These are phyloP conservation scores for Fusarium dimerum DNA, from an alignment of 2,329 filamentous ascomycete species.

Conservation along the genomic window DNA sequence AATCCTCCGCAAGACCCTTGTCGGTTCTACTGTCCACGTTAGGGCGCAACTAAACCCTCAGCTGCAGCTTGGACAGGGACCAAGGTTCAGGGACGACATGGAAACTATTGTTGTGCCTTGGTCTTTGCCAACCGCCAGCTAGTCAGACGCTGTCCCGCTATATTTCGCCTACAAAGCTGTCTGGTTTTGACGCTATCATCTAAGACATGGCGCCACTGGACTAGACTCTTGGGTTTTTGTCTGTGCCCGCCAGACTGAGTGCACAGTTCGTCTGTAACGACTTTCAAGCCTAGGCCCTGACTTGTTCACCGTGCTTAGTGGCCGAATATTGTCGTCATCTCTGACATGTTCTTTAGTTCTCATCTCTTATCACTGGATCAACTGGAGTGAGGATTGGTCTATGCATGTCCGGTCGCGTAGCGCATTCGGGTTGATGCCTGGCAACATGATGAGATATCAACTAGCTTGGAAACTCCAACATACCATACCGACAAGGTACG, in stretches of 20 bases:
- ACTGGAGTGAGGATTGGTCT: too few relatives aligned
- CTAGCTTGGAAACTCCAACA: too few relatives aligned
- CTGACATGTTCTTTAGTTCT: background rate
- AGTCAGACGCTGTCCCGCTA: background rate
- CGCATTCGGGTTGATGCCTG: too few relatives aligned
- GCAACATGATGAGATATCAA: too few relatives aligned
- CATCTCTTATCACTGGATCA: too few relatives aligned
- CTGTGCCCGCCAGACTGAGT: background rate
- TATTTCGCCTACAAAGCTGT: background rate
- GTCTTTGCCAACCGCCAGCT: background rate
- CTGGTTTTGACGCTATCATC: background rate
- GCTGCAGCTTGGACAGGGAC: background rate
- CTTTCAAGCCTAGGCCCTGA: background rate
- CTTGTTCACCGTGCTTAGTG: background rate
- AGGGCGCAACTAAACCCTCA: background rate
- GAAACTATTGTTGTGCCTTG: background rate
- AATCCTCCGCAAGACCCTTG: conserved; percentile 14
- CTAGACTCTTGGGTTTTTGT: background rate
- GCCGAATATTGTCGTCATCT: background rate
- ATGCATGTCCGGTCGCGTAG: too few relatives aligned
- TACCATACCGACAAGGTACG: too few relatives aligned
- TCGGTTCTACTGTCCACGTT: background rate
- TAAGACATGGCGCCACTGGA: background rate
- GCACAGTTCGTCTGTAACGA: background rate
- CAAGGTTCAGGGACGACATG: background rate